Evolutionary conservation across 2,329 filamentous ascomycete genomes (phyloP), one percentile per base, ranked within the genome.

Genomic region (Biscogniauxia marginata): DNA sequence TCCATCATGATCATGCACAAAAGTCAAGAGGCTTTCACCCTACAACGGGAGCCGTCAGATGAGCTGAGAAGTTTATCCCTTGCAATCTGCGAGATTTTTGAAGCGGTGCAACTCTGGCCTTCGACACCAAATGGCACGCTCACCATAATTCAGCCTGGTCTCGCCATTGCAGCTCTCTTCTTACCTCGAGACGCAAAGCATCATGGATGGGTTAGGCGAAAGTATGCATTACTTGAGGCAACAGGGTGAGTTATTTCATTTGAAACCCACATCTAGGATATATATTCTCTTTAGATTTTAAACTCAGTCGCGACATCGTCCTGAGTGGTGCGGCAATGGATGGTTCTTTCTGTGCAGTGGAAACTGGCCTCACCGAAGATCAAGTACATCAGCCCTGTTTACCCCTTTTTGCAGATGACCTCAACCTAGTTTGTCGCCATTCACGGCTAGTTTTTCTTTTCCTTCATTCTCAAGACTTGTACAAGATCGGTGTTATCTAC

Each of bases 1-100:
- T 88, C 88, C 7, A 84, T 93, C 21, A 81, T 88, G 49, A 79
- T 95, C 56, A 91, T 96, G 87, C 91, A 91, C 73, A 85, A 86
- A 62, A 87, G 88, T 63, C 90, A 95, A 65, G 83, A 87, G 1
- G 81, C 85, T 3, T 76, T 83, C 50, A 78, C 82, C 1, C 73
- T 84, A 50, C 78, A 80, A 43, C 82, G 74, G 65, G 70, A 77
- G 46, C 73, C 79, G 2, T 76, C 76, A 44, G 64, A 79, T 11
- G 84, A 89, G 52, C 67, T 93, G 53, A 77, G 77, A 3, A 71
- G 77, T 1, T 79, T 89, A 55, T 88, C 91, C 1, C 83, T 88
- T 62, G 81, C 83, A 52, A 86, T 88, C 45, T 93, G 89, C 68
- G 87, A 90, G 65, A 80, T 93, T 56, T 92, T 92, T 56, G 91